A percentile compares a stretch with the other conserved stretches of the same genome.
phyloP scores from a whole-genome alignment of 2,329 filamentous ascomycete species.

The Dactylellina parvicollis region DNA sequence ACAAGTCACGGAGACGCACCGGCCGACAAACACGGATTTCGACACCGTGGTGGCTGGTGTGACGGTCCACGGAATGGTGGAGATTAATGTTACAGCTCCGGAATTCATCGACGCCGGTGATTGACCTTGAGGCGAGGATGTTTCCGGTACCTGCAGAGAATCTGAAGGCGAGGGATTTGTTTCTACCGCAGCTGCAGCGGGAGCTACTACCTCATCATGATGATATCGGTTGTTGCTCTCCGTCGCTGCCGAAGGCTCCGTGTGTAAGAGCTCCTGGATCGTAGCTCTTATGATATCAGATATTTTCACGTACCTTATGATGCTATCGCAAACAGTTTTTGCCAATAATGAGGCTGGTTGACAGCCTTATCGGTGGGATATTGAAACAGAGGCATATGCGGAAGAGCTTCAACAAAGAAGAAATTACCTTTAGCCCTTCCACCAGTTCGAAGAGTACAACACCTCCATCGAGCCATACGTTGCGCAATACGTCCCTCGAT shows the following conservation, averaged over 20 bases:
- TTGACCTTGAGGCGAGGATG: not conserved
- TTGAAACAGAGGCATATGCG: not conserved
- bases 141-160: constrained; percentile 23
- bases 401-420: not conserved
- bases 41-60: constrained; percentile 80
- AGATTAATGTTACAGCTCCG: constrained; percentile 60
- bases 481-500: constrained; percentile 73
- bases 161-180: constrained; percentile 35
- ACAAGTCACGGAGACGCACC: constrained; percentile 75
- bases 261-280: constrained; percentile 47
- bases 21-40: constrained; percentile 87
- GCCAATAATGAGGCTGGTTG: too few species aligned
- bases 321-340: too few species aligned
- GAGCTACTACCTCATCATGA: not conserved
- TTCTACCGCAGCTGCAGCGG: constrained; percentile 1
- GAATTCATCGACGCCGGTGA: constrained; percentile 12
- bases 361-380: not conserved
- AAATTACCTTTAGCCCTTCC: constrained; percentile 71
- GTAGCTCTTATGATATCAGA: constrained; percentile 39
- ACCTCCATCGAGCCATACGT: constrained; percentile 76
- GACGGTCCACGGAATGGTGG: constrained; percentile 74
- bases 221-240: not conserved
- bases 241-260: constrained; percentile 1
- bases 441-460: constrained; percentile 94
- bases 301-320: not conserved